A percentile compares a stretch with the other conserved stretches of the same genome.
These are phyloP conservation scores for Acanthochlamys bracteata DNA, from an alignment of 106 monocot genomes.

Conservation along the genomic window DNA sequence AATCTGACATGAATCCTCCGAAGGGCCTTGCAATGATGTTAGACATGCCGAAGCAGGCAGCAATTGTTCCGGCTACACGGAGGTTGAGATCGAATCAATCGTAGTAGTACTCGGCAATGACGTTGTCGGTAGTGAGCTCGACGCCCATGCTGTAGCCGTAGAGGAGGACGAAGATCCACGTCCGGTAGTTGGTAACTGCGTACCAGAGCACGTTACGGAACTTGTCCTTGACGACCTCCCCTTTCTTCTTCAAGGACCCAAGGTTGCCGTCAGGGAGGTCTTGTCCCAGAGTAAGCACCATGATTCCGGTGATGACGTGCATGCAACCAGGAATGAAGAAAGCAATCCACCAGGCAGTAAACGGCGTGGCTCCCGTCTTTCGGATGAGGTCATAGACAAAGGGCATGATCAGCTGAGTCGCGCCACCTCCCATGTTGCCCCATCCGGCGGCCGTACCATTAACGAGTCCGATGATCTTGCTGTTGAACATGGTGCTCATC, in stretches of 20 bases:
- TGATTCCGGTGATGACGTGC: slow-evolving; percentile 34
- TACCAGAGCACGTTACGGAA: slow-evolving; percentile 55
- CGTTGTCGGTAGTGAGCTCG: slow-evolving; percentile 66
- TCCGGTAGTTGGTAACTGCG: slow-evolving; percentile 55
- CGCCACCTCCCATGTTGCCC: slow-evolving; percentile 93
- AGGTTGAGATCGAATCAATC: slow-evolving; percentile 61
- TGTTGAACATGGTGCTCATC: slow-evolving; percentile 95
- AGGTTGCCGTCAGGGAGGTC: slow-evolving; percentile 68
- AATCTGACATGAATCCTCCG: slow-evolving; percentile 47
- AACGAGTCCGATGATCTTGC: slow-evolving; percentile 52
- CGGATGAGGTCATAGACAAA: slow-evolving; percentile 48
- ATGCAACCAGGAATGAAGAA: slow-evolving; percentile 57
- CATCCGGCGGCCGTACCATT: slow-evolving; percentile 79
- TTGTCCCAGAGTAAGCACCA: slow-evolving; percentile 48
- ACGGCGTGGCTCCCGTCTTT: slow-evolving; percentile 33
- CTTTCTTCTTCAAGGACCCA: slow-evolving; percentile 33
- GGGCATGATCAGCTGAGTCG: slow-evolving; percentile 74
- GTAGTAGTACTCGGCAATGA: slow-evolving; percentile 77
- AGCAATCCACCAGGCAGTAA: slow-evolving; percentile 62
- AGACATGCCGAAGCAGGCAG: slow-evolving; percentile 66
- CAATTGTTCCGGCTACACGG: slow-evolving; percentile 50
- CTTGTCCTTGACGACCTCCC: slow-evolving; percentile 44
- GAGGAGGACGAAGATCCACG: slow-evolving; percentile 49
- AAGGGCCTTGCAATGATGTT: slow-evolving; percentile 51
- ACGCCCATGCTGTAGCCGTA: slow-evolving; percentile 72